phyloP scores from a whole-genome alignment of 1,284 basidiomycete genomes.

The Ceratorhiza oryzae-sativae region DNA sequence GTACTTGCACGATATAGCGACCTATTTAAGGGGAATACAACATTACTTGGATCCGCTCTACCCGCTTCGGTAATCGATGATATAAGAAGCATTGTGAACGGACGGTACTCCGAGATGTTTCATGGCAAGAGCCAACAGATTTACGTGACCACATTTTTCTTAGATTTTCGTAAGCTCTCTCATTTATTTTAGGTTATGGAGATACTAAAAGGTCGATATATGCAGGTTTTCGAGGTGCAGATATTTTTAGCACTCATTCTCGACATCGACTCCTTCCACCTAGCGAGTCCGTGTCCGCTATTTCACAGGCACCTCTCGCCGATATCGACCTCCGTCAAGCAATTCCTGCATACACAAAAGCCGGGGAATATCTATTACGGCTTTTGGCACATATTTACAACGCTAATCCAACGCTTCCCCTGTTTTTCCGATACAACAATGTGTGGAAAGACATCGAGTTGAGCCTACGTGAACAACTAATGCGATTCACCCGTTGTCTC shows the following conservation, averaged over 20 bases:
- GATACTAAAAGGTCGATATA: background rate
- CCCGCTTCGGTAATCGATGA: constrained; percentile 22
- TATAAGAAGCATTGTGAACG: constrained; percentile 32
- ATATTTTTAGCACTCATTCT: background rate
- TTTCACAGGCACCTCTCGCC: background rate
- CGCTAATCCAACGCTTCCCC: background rate
- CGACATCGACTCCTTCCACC: background rate
- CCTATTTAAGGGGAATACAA: constrained; percentile 22
- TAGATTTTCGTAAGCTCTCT: constrained; percentile 23
- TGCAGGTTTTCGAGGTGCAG: constrained; percentile 10
- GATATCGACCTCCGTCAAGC: constrained; percentile 27
- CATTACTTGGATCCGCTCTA: background rate
- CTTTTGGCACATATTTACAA: constrained; percentile 15
- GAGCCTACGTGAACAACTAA: background rate
- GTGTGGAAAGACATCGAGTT: background rate
- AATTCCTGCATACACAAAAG: constrained; percentile 31
- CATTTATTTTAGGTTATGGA: background rate
- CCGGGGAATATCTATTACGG: constrained; percentile 16
- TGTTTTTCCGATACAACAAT: constrained; percentile 2
- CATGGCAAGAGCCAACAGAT: background rate
- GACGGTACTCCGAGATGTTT: constrained; percentile 36
- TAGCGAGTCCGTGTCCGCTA: background rate
- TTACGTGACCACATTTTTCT: too few species aligned
- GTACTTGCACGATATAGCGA: constrained; percentile 23
- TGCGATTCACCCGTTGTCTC: background rate